Conservation (phyloP, 2,329 filamentous ascomycete species). For the Sclerotinia glacialis region DNA sequence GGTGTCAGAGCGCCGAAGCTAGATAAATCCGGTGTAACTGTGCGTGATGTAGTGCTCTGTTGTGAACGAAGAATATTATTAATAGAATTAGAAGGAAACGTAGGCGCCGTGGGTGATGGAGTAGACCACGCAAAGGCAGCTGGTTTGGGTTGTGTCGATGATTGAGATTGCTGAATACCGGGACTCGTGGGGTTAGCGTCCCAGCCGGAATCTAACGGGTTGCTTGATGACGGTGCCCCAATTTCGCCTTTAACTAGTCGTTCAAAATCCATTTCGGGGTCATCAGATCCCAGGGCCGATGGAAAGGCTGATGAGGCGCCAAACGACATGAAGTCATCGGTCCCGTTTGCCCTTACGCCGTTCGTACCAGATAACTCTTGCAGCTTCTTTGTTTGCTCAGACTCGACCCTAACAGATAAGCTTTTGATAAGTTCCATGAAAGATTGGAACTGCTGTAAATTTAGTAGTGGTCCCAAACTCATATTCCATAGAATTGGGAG, state of each 20-base stretch:
- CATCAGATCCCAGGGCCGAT: conserved; percentile 53
- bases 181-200: conserved; percentile 44
- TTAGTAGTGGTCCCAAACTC: conserved; percentile 82
- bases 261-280: conserved; percentile 82
- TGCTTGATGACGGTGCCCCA: conserved; percentile 36
- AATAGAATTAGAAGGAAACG: conserved; percentile 23
- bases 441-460: conserved; percentile 80
- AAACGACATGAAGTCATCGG: conserved; percentile 69
- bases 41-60: conserved; percentile 45
- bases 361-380: conserved; percentile 71
- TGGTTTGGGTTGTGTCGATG: conserved; percentile 42
- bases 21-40: conserved; percentile 57
- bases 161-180: conserved; percentile 40
- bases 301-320: conserved; percentile 59
- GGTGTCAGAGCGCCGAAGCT: conserved; percentile 56
- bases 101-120: conserved; percentile 45
- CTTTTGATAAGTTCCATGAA: conserved; percentile 89
- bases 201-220: conserved; percentile 51
- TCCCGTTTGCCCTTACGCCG: conserved; percentile 49
- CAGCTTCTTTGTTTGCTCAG: conserved; percentile 83
- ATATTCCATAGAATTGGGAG: conserved; percentile 89
- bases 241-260: conserved; percentile 76
- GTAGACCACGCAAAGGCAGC: conserved; percentile 65
- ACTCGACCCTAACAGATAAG: conserved; percentile 76
- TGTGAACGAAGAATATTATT: conserved; percentile 34